Percentiles rank a stretch among this genome's conserved stretches.
Evolutionary conservation across 176 grass and related monocot genomes (phyloP).

Genomic region (Rhipidocladum racemiflorum): DNA sequence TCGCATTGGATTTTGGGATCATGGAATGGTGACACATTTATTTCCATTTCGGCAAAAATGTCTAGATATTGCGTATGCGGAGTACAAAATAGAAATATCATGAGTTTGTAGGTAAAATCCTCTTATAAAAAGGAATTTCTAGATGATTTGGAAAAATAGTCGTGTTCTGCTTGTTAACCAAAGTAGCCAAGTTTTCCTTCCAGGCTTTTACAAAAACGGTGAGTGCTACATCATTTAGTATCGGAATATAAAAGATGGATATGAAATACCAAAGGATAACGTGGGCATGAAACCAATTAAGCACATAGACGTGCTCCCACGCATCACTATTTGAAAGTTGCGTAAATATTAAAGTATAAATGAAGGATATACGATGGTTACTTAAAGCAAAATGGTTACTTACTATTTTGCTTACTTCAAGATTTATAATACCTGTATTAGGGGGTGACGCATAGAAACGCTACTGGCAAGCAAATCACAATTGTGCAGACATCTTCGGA

Average conservation of each 20-base stretch:
- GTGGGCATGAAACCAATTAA: neutral
- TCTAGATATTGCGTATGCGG: neutral
- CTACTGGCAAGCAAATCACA: neutral
- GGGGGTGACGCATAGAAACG: too few relatives aligned
- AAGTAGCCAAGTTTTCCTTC: neutral
- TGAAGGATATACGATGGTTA: too few relatives aligned
- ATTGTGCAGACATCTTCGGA: neutral
- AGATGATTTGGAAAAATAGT: neutral
- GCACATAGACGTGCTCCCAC: too few relatives aligned
- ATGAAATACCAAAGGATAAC: neutral
- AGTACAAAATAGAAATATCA: neutral
- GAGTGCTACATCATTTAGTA: neutral
- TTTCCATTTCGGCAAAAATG: neutral
- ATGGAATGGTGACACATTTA: neutral
- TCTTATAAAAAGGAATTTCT: too few relatives aligned
- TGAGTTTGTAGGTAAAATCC: neutral
- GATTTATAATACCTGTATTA: too few relatives aligned
- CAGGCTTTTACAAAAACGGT: neutral
- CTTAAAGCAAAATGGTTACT: too few relatives aligned
- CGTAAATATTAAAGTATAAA: too few relatives aligned
- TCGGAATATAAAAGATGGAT: neutral
- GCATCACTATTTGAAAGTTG: too few relatives aligned
- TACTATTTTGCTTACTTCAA: too few relatives aligned
- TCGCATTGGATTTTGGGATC: neutral
- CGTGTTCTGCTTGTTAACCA: neutral